Conservation (phyloP, 2,329 filamentous ascomycete genomes). For the Paramyrothecium sp. region DNA sequence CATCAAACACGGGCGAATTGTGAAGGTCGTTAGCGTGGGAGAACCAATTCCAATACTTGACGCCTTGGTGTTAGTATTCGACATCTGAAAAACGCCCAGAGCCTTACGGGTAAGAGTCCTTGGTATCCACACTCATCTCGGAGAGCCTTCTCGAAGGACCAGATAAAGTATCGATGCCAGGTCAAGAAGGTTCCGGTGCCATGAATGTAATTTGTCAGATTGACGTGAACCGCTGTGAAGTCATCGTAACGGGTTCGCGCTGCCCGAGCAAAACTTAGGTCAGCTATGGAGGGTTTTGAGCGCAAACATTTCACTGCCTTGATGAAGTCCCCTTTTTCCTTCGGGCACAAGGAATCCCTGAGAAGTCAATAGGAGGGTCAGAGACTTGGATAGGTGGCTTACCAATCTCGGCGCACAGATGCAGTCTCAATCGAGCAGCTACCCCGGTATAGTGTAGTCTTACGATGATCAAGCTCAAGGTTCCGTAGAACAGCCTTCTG, state of each 20-base stretch:
- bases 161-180: conserved; percentile 41
- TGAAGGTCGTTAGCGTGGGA: neutral
- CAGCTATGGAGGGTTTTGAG: neutral
- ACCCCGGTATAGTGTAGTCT: neutral
- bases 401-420: conserved; percentile 1
- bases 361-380: neutral
- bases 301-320: neutral
- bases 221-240: neutral
- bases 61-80: neutral
- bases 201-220: neutral
- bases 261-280: neutral
- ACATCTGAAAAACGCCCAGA: neutral
- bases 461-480: neutral
- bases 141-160: conserved; percentile 34
- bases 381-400: neutral
- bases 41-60: neutral
- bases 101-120: conserved; percentile 1
- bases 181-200: conserved; percentile 7
- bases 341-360: neutral
- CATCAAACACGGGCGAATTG: neutral
- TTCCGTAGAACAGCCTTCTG: neutral
- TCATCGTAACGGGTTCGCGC: neutral
- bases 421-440: neutral
- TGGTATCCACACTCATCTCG: conserved; percentile 39
- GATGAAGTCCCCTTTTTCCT: neutral